Evolutionary conservation across 2,329 filamentous ascomycete species (phyloP).

Genomic region (Torrubiella hemipterigena): DNA sequence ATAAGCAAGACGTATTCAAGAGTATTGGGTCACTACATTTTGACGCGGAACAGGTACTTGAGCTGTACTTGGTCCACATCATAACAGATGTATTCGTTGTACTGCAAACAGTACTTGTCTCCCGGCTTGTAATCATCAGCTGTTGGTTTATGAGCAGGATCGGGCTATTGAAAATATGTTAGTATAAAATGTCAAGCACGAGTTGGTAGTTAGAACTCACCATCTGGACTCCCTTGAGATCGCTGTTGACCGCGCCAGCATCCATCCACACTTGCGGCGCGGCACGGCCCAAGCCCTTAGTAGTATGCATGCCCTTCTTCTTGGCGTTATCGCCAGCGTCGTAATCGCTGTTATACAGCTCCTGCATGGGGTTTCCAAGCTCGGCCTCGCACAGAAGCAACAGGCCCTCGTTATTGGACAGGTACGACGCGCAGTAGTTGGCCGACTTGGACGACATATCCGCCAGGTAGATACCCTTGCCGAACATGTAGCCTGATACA

Average conservation of each 20-base stretch:
- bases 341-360: slow-evolving; percentile 45
- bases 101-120: slow-evolving; percentile 35
- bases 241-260: slow-evolving; percentile 50
- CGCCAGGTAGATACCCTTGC: slow-evolving; percentile 79
- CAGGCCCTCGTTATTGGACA: slow-evolving; percentile 58
- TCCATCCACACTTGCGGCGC: slow-evolving; percentile 67
- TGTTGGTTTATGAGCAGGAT: slow-evolving; percentile 32
- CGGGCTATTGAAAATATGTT: slow-evolving; percentile 27
- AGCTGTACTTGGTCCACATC: slow-evolving; percentile 58
- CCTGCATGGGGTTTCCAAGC: slow-evolving; percentile 62
- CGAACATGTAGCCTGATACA: slow-evolving; percentile 75
- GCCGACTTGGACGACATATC: slow-evolving; percentile 78
- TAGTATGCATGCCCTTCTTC: slow-evolving; percentile 48
- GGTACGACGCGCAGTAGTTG: slow-evolving; percentile 55
- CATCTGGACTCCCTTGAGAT: slow-evolving; percentile 58
- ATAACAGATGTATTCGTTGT: slow-evolving; percentile 68
- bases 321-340: slow-evolving; percentile 53
- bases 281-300: slow-evolving; percentile 55
- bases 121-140: slow-evolving; percentile 36
- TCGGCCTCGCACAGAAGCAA: slow-evolving; percentile 71
- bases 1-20: neutral
- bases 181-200: too few relatives aligned
- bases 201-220: slow-evolving; percentile 30
- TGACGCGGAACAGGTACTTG: slow-evolving; percentile 56
- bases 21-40: slow-evolving; percentile 23